A percentile compares a stretch with the other conserved stretches of the same genome.
Evolutionary conservation across 495 filamentous ascomycete species (phyloP).

Genomic region (Penicilliopsis zonata): DNA sequence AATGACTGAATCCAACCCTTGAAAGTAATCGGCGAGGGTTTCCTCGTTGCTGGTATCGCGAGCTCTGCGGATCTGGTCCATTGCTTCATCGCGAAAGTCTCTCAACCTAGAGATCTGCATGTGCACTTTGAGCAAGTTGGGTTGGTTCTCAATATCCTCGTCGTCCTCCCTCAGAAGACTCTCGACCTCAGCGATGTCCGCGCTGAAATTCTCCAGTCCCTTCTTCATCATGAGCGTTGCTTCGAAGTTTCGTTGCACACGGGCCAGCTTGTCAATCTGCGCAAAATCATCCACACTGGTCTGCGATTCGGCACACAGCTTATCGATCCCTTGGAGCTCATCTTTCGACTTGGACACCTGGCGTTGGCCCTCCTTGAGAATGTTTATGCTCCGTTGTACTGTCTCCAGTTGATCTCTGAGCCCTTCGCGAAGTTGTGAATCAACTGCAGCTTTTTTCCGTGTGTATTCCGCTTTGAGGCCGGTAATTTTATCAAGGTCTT

Average conservation of each 20-base stretch:
- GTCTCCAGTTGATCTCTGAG: slow-evolving; percentile 84
- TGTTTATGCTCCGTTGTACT: slow-evolving; percentile 81
- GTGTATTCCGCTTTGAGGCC: slow-evolving; percentile 84
- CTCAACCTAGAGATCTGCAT: slow-evolving; percentile 83
- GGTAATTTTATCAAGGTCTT: slow-evolving; percentile 91
- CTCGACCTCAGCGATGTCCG: slow-evolving; percentile 61
- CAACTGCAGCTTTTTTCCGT: slow-evolving; percentile 85
- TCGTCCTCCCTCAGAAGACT: slow-evolving; percentile 70
- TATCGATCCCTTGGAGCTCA: slow-evolving; percentile 97
- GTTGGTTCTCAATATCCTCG: slow-evolving; percentile 76
- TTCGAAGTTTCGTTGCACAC: slow-evolving; percentile 89
- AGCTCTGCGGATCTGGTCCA: slow-evolving; percentile 79
- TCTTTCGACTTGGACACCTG: slow-evolving; percentile 84
- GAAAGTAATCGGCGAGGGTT: slow-evolving; percentile 81
- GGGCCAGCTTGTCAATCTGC: slow-evolving; percentile 85
- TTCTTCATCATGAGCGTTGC: slow-evolving; percentile 84
- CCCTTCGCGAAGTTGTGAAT: slow-evolving; percentile 76
- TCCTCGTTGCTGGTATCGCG: slow-evolving; percentile 59
- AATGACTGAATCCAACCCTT: slow-evolving; percentile 73
- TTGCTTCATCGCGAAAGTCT: slow-evolving; percentile 88
- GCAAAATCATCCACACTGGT: slow-evolving; percentile 95
- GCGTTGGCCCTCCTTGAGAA: slow-evolving; percentile 76
- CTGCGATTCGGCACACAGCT: slow-evolving; percentile 90
- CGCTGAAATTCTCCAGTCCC: slow-evolving; percentile 75
- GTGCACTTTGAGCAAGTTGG: slow-evolving; percentile 77